Evolutionary conservation across 164 flowering plant genomes (phyloP).

Genomic region (Santalum album): DNA sequence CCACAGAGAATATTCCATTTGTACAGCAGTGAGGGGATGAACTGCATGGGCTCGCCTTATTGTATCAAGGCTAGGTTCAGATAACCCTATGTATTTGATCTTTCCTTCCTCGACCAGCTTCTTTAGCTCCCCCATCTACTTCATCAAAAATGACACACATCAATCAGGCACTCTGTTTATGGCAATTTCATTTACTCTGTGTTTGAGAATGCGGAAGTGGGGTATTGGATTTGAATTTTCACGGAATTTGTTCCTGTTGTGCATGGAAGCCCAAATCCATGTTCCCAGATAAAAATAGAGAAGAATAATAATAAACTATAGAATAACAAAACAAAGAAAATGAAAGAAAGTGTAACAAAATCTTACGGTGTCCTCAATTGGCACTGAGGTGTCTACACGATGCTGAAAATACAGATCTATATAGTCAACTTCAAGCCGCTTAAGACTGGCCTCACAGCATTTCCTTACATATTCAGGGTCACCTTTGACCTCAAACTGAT

Average conservation of each 20-base stretch:
- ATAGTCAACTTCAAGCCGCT: slow-evolving; percentile 52
- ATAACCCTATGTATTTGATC: slow-evolving; percentile 49
- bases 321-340: background rate
- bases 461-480: slow-evolving; percentile 50
- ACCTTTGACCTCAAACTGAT: slow-evolving; percentile 24
- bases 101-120: slow-evolving; percentile 58
- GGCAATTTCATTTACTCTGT: too few relatives aligned
- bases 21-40: slow-evolving; percentile 55
- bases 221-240: too few relatives aligned
- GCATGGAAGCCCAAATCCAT: too few relatives aligned
- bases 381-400: slow-evolving; percentile 44
- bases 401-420: slow-evolving; percentile 68
- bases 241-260: too few relatives aligned
- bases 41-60: slow-evolving; percentile 52
- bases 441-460: slow-evolving; percentile 66
- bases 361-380: slow-evolving; percentile 62
- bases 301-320: too few relatives aligned
- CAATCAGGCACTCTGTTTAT: too few relatives aligned
- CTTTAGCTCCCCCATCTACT: slow-evolving; percentile 42
- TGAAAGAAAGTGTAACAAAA: background rate
- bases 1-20: slow-evolving; percentile 55
- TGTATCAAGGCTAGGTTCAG: slow-evolving; percentile 50
- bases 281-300: too few relatives aligned
- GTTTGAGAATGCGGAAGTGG: too few relatives aligned
- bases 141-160: background rate